A percentile compares a stretch with the other conserved stretches of the same genome.
phyloP scores from a whole-genome alignment of 1,284 basidiomycete genomes.

The Athelia psychrophila region DNA sequence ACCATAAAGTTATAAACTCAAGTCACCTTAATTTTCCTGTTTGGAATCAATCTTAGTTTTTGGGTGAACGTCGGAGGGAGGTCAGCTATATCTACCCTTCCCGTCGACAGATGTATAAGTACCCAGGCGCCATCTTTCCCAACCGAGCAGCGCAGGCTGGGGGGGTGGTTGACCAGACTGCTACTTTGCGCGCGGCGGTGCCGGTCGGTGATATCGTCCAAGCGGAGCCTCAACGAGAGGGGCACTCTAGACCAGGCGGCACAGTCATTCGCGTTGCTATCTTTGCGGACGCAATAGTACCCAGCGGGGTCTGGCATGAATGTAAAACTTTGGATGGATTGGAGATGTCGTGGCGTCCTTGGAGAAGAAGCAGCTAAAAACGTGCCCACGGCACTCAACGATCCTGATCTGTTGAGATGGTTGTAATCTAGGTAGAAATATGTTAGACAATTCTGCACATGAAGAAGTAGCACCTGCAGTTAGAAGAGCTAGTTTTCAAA shows the following conservation, averaged over 20 bases:
- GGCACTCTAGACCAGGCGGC: not conserved
- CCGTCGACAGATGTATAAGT: no score
- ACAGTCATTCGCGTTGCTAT: not conserved
- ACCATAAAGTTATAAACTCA: no score
- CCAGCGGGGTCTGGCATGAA: not conserved
- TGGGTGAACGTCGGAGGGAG: no score
- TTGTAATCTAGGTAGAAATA: no score
- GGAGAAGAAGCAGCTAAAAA: not conserved
- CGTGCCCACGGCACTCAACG: not conserved
- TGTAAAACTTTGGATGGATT: not conserved
- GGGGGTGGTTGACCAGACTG: no score
- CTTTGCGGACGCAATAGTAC: not conserved
- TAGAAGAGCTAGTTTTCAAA: not conserved
- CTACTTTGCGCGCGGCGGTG: no score
- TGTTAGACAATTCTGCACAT: no score
- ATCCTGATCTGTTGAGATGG: not conserved
- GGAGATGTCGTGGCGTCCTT: not conserved
- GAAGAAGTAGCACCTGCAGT: not conserved
- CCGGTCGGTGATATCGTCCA: not conserved
- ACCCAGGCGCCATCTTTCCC: not conserved
- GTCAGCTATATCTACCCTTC: no score
- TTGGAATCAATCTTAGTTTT: no score
- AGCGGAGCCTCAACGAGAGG: not conserved
- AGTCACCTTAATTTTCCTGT: no score
- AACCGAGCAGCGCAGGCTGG: not conserved